Conservation (phyloP, 176 grass and related monocot genomes). For the Carex cristatella region DNA sequence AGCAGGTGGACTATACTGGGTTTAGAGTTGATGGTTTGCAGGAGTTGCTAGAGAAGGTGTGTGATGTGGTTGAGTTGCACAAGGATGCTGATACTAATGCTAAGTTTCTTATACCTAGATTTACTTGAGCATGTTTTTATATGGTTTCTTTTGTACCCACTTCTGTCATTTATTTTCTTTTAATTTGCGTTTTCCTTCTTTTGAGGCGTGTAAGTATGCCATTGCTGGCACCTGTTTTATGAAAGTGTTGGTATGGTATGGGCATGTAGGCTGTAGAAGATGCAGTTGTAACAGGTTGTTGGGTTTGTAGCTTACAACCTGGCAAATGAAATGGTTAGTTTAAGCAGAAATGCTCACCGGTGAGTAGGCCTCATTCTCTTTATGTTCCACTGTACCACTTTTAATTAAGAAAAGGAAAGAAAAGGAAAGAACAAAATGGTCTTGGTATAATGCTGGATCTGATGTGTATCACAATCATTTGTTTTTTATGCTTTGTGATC, state of each 20-base stretch:
- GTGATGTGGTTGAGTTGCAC: constrained; percentile 53
- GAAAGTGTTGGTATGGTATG: constrained; percentile 13
- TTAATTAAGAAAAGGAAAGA: neutral
- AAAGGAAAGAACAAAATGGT: neutral
- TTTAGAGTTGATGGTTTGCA: constrained; percentile 57
- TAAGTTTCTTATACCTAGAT: constrained; percentile 57
- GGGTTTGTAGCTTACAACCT: neutral
- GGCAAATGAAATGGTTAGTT: neutral
- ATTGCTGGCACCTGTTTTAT: constrained; percentile 26
- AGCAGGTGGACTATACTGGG: constrained; percentile 49
- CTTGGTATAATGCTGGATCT: neutral
- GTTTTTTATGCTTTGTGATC: neutral
- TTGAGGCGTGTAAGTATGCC: neutral
- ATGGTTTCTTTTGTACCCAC: neutral
- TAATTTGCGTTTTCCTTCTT: neutral
- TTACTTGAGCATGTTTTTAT: constrained; percentile 4
- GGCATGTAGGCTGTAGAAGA: neutral
- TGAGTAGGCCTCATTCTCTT: neutral
- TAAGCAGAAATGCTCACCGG: neutral
- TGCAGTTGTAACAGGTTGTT: neutral
- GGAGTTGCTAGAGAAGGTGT: constrained; percentile 67
- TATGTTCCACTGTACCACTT: neutral
- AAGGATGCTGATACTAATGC: constrained; percentile 39
- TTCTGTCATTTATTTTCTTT: constrained; percentile 8
- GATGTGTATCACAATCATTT: neutral